A percentile compares a stretch with the other conserved stretches of the same genome.
phyloP scores from a whole-genome alignment of 2,329 filamentous ascomycete genomes.

The Aspergillus quadrilineatus region DNA sequence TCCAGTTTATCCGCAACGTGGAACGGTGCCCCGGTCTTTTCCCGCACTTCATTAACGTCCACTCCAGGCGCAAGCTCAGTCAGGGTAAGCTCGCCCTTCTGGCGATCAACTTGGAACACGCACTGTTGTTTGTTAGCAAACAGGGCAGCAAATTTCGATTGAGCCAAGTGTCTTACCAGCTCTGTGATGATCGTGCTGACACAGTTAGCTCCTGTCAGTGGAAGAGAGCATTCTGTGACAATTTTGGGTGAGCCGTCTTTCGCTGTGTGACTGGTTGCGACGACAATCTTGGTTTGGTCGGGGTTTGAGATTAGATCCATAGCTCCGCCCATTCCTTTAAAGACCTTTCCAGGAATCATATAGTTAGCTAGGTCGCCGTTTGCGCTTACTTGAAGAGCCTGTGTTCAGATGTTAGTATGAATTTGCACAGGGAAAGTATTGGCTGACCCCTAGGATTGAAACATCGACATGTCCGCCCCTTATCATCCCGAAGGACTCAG shows the following conservation, averaged over 20 bases:
- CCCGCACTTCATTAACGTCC: conserved; percentile 64
- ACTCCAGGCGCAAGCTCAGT: conserved; percentile 71
- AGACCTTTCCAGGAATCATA: conserved; percentile 82
- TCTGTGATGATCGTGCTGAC: conserved; percentile 74
- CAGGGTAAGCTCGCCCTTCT: conserved; percentile 47
- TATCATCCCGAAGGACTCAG: conserved; percentile 86
- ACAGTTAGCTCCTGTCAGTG: conserved; percentile 64
- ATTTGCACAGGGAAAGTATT: neutral
- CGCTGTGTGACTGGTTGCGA: conserved; percentile 68
- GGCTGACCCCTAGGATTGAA: conserved; percentile 68
- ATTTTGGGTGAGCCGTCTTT: conserved; percentile 69
- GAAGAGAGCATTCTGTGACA: conserved; percentile 62
- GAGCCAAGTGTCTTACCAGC: conserved; percentile 52
- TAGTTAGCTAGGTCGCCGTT: conserved; percentile 81
- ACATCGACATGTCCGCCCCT: conserved; percentile 80
- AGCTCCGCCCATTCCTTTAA: conserved; percentile 83
- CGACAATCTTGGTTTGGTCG: conserved; percentile 69
- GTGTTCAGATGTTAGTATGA: neutral
- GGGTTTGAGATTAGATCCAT: conserved; percentile 74
- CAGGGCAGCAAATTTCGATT: neutral
- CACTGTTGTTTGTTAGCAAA: conserved; percentile 48
- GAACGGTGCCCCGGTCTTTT: conserved; percentile 70
- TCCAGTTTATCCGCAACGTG: conserved; percentile 59
- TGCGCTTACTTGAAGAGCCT: conserved; percentile 74
- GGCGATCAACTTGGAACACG: conserved; percentile 72